These are phyloP conservation scores for Solanum piurae DNA, from an alignment of 257 asterid species.

Conservation along the genomic window DNA sequence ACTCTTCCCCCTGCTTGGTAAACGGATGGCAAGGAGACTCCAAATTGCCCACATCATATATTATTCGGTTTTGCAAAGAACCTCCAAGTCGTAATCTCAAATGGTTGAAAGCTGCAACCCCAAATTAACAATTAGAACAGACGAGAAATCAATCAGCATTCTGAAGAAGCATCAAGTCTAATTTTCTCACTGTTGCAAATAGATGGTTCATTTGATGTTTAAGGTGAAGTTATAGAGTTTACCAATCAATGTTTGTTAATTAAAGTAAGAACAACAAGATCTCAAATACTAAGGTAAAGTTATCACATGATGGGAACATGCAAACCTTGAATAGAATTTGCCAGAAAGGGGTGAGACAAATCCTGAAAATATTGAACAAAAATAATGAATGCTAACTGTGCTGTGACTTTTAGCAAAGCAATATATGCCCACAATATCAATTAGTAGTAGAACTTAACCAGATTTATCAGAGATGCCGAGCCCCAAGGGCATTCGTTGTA, in stretches of 20 bases:
- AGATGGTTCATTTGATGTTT: background rate
- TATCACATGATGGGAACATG: background rate
- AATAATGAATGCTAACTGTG: background rate
- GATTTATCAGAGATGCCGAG: constrained; percentile 53
- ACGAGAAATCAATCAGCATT: background rate
- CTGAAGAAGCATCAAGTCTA: background rate
- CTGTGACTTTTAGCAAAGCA: background rate
- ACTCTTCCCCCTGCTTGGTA: constrained; percentile 45
- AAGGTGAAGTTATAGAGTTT: background rate
- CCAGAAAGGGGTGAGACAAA: constrained; percentile 62
- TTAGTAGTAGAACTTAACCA: constrained; percentile 31
- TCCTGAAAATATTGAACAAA: constrained; percentile 36
- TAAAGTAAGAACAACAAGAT: background rate
- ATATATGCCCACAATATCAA: background rate
- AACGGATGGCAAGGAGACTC: constrained; percentile 47
- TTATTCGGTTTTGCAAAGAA: constrained; percentile 88
- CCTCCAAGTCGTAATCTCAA: constrained; percentile 89
- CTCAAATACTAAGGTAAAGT: background rate
- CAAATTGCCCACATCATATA: constrained; percentile 51
- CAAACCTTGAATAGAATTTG: constrained; percentile 71
- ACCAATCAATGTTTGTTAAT: background rate
- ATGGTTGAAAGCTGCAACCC: constrained; percentile 51
- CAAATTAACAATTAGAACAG: background rate
- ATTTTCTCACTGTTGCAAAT: background rate
- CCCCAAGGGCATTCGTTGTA: constrained; percentile 89